Conservation (phyloP, 805 yeast species). For the Zygotorulaspora danielsina region DNA sequence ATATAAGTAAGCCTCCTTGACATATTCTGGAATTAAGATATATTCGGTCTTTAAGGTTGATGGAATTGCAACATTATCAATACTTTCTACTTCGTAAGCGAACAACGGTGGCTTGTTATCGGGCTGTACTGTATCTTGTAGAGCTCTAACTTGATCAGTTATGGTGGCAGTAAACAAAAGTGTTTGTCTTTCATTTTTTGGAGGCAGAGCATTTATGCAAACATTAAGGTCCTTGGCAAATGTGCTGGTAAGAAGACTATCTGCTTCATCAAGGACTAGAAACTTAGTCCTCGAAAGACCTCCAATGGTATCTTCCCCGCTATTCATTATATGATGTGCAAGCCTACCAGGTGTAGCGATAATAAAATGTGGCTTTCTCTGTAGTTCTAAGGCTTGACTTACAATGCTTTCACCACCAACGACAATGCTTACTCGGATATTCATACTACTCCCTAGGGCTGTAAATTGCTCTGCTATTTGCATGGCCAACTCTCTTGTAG, state of each 20-base stretch:
- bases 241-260: conserved; percentile 77
- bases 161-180: conserved; percentile 92
- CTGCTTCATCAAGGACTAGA: conserved; percentile 94
- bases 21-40: conserved; percentile 77
- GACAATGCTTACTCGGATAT: conserved; percentile 72
- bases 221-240: conserved; percentile 73
- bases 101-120: conserved; percentile 53
- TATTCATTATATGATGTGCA: conserved; percentile 82
- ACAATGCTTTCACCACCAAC: conserved; percentile 96
- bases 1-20: conserved; percentile 83
- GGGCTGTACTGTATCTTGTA: conserved; percentile 59
- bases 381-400: conserved; percentile 78
- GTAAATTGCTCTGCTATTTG: conserved; percentile 96
- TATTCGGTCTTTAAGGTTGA: conserved; percentile 60
- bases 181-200: conserved; percentile 73
- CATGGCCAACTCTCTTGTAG: conserved; percentile 88
- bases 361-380: conserved; percentile 84
- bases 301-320: conserved; percentile 81
- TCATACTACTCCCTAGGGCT: conserved; percentile 87
- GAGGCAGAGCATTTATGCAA: conserved; percentile 70
- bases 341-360: conserved; percentile 96
- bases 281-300: conserved; percentile 76
- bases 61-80: conserved; percentile 79
- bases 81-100: conserved; percentile 68
- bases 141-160: conserved; percentile 81